Percentiles rank a stretch among this genome's conserved stretches.
Evolutionary conservation across 495 filamentous ascomycete genomes (phyloP).

Genomic region (Xeromyces bisporus): DNA sequence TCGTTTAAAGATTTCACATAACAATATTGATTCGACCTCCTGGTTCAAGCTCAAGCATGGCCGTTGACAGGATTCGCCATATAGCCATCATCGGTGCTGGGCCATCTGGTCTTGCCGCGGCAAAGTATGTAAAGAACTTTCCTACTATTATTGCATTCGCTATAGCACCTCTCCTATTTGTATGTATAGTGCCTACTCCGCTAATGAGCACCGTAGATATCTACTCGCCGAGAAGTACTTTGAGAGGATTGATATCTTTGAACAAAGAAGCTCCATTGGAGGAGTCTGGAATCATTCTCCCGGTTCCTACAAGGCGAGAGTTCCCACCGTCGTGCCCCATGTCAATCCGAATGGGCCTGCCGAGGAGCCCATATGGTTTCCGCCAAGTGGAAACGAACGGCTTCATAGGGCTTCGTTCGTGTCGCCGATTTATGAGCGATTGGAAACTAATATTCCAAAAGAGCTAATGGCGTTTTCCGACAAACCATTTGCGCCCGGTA

Average conservation of each 20-base stretch:
- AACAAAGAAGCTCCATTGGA: constrained; percentile 57
- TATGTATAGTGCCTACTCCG: constrained; percentile 8
- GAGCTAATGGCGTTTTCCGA: constrained; percentile 69
- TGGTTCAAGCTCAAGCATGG: neutral
- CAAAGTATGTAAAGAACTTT: constrained; percentile 16
- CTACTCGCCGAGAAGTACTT: constrained; percentile 59
- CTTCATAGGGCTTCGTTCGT: constrained; percentile 28
- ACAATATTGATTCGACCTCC: no score
- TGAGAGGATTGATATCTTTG: constrained; percentile 55
- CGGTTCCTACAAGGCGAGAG: constrained; percentile 11
- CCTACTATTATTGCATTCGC: no score
- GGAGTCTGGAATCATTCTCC: constrained; percentile 64
- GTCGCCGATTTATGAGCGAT: constrained; percentile 60
- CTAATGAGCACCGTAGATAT: constrained; percentile 34
- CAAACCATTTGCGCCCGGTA: constrained; percentile 39
- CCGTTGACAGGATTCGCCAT: constrained; percentile 9
- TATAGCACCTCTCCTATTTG: no score
- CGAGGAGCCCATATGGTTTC: constrained; percentile 28
- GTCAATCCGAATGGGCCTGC: constrained; percentile 22
- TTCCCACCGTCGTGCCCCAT: constrained; percentile 22
- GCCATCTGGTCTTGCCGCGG: constrained; percentile 25
- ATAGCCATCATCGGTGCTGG: constrained; percentile 32
- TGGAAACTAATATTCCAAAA: constrained; percentile 82
- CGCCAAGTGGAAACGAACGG: constrained; percentile 6
- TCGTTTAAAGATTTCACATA: no score